Percentiles rank a stretch among this genome's conserved stretches.
phyloP scores from a whole-genome alignment of 1,284 basidiomycete species.

The Xanthoconium separans region DNA sequence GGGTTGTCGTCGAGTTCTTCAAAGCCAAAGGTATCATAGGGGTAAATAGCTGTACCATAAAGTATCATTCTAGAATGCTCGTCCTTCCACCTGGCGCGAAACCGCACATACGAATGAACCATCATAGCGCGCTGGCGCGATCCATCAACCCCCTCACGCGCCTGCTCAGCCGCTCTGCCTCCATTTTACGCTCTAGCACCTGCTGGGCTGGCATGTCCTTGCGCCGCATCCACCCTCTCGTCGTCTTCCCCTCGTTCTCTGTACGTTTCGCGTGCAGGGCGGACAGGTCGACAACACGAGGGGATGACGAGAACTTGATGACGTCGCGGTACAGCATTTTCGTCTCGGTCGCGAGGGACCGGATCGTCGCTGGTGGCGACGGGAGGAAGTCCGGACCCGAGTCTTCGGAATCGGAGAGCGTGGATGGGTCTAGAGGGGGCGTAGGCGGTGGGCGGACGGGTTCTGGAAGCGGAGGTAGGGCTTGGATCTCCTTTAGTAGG shows the following conservation, averaged over 20 bases:
- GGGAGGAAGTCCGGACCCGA: constrained; percentile 50
- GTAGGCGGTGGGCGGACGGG: constrained; percentile 49
- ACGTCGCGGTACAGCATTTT: constrained; percentile 83
- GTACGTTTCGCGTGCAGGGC: constrained; percentile 50
- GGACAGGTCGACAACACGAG: constrained; percentile 82
- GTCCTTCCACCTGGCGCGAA: neutral
- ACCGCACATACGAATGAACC: neutral
- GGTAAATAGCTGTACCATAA: neutral
- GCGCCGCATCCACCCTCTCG: constrained; percentile 65
- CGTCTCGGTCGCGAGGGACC: constrained; percentile 73
- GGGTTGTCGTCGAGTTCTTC: too few species aligned
- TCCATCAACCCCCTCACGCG: constrained; percentile 70
- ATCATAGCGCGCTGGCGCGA: constrained; percentile 41
- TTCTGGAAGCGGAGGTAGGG: constrained; percentile 62
- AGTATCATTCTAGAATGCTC: neutral
- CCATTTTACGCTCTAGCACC: constrained; percentile 70
- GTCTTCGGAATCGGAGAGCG: constrained; percentile 61
- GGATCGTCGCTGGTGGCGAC: constrained; percentile 52
- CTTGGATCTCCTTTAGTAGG: constrained; percentile 77
- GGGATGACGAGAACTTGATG: constrained; percentile 75
- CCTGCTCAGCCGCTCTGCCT: constrained; percentile 67
- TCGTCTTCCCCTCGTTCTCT: constrained; percentile 39
- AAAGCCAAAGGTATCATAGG: too few species aligned
- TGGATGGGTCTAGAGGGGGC: constrained; percentile 62
- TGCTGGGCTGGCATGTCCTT: constrained; percentile 80